Evolutionary conservation across 2,329 filamentous ascomycete genomes (phyloP).

Genomic region (Ophiostoma ulmi): DNA sequence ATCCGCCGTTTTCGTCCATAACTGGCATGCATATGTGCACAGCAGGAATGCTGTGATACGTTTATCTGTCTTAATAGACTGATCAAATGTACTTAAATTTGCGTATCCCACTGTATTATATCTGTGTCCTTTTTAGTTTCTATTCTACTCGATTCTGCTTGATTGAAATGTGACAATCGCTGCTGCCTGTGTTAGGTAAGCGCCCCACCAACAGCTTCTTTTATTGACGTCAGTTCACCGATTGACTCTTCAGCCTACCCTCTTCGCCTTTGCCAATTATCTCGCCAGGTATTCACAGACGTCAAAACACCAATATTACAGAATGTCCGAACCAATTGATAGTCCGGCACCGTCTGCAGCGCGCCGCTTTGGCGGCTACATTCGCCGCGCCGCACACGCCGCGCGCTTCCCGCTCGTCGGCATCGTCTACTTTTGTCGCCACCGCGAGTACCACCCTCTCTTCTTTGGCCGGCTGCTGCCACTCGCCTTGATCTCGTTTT

Average conservation of each 20-base stretch:
- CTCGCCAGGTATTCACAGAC: background rate
- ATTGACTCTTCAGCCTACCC: background rate
- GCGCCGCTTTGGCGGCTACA: slow-evolving; percentile 20
- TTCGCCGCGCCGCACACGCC: slow-evolving; percentile 32
- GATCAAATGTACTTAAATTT: background rate
- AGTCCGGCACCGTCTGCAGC: slow-evolving; percentile 15
- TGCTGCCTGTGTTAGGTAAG: slow-evolving; percentile 5
- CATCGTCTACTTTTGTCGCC: slow-evolving; percentile 72
- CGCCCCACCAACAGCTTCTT: background rate
- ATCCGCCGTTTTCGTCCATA: background rate
- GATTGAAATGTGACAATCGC: background rate
- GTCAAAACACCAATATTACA: background rate
- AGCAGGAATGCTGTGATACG: background rate
- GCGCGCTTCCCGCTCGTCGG: slow-evolving; percentile 61
- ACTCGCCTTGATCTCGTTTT: slow-evolving; percentile 71
- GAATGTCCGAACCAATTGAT: slow-evolving; percentile 7
- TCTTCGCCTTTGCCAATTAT: background rate
- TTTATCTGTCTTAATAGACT: background rate
- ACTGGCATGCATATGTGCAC: background rate
- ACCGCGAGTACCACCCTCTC: slow-evolving; percentile 77
- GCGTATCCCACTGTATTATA: too few relatives aligned
- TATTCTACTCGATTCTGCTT: background rate
- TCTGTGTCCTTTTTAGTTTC: background rate
- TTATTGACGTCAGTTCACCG: slow-evolving; percentile 1
- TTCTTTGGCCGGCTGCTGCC: slow-evolving; percentile 74